Base-by-base conservation (phyloP, 1,139 yeast genomes). In the Saccharomyces hybrid region DNA sequence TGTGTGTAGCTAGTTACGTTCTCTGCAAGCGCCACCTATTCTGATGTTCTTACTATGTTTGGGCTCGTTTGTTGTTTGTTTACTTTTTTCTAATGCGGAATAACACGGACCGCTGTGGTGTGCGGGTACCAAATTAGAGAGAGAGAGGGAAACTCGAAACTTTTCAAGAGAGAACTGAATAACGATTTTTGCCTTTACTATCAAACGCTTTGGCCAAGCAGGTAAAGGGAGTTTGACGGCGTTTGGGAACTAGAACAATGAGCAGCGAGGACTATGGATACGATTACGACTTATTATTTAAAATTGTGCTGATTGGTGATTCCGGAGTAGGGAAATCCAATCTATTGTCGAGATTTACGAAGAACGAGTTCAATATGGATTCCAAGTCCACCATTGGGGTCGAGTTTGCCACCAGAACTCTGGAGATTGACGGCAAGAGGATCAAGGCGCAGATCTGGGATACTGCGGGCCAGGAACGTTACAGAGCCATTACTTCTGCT, bases 211-310 rank as follows among this genome's bases (percentile, higher is more conserved):
- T 32, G n/a, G 38, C 9, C n/a, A 32, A 13, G 1, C 38, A 1
- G 38, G 38, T 11, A 32, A 32, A 32, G 38, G n/a, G 14, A 32
- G n/a, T 32, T 13, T 32, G 3, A 32, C 38, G 38, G 38, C 38
- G 14, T 32, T 32, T 32, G 38, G 38, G 38, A 32, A 32, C 9
- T 32, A 42, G 46, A 52, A 58, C 38, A 19, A 19, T 19, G 23
- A 19, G 23, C 23, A 19, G 23, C 23, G 23, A 19, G 23, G 23
- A 19, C 23, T 19, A 19, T 19, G 23, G 23, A 3, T 19, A 19
- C 4, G 23, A 19, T 19, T 19, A 19, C 23, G 23, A 19, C 23
- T 19, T 19, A 3, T 19, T 19, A 19, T 19, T 19, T 19, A 19
- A 19, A 19, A 19, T 19, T 19, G 23, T 19, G 23, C 23, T 19